A percentile compares a stretch with the other conserved stretches of the same genome.
Conservation (phyloP, 140 eudicot genomes). For the Ambrosia hybrid region DNA sequence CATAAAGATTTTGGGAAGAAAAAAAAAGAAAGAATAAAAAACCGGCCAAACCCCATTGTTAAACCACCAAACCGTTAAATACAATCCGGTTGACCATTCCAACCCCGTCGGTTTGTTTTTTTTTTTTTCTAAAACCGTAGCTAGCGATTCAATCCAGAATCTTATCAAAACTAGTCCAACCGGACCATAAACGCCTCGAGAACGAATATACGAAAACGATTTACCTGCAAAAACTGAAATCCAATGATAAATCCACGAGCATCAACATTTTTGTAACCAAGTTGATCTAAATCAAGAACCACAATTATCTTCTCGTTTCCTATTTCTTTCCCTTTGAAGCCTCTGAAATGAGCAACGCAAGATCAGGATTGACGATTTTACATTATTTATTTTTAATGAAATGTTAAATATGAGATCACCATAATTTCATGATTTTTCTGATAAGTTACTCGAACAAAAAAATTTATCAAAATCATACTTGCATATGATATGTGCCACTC, state of each 20-base stretch:
- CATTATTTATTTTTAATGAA: background rate
- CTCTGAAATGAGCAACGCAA: conserved; percentile 48
- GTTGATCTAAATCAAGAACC: conserved; percentile 59
- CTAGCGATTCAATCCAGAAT: background rate
- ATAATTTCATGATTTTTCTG: background rate
- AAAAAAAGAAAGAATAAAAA: too few species aligned
- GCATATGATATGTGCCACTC: too few species aligned
- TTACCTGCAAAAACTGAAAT: conserved; percentile 84
- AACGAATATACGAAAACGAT: background rate
- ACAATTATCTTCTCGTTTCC: conserved; percentile 73
- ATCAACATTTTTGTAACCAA: conserved; percentile 67
- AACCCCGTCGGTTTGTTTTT: background rate
- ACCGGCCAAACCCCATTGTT: background rate
- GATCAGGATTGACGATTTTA: conserved; percentile 8
- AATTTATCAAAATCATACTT: background rate
- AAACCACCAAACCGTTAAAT: background rate
- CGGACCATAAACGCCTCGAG: background rate
- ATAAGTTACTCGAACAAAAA: conserved; percentile 4
- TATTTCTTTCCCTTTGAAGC: conserved; percentile 57
- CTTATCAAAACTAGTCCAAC: background rate
- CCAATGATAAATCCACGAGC: conserved; percentile 78
- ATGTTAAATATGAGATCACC: background rate
- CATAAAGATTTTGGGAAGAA: too few species aligned
- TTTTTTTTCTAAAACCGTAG: background rate
- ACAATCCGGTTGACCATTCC: too few species aligned